Conservation (phyloP, 2,329 filamentous ascomycete species). For the Aspergillus sp. region DNA sequence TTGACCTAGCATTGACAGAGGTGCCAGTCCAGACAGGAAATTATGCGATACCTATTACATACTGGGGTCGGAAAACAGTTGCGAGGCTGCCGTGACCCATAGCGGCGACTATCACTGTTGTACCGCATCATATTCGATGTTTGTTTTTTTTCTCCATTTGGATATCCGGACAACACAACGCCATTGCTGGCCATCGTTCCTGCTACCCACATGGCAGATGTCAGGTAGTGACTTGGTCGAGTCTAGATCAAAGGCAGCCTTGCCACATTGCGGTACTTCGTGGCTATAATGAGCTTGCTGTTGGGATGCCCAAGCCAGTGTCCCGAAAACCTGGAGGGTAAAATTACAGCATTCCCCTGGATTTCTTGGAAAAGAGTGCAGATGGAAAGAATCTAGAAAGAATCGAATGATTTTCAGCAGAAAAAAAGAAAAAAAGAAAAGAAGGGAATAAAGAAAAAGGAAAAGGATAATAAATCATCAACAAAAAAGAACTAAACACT, state of each 20-base stretch:
- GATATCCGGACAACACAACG: not conserved
- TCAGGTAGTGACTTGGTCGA: slow-evolving; percentile 1
- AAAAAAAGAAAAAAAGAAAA: not conserved
- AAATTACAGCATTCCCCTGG: not conserved
- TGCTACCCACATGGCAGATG: slow-evolving; percentile 5
- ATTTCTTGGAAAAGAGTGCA: not conserved
- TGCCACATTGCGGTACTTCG: slow-evolving; percentile 6
- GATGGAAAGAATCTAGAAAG: not conserved
- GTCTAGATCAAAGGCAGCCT: slow-evolving; percentile 3
- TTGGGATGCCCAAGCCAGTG: not conserved
- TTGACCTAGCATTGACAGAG: not conserved
- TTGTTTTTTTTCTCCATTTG: not conserved
- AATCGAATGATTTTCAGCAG: not conserved
- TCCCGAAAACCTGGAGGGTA: not conserved
- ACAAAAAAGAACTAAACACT: not conserved
- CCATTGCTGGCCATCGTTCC: slow-evolving; percentile 4
- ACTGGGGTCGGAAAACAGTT: slow-evolving; percentile 8
- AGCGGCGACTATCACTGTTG: not conserved
- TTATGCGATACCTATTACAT: not conserved
- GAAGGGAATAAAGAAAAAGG: not conserved
- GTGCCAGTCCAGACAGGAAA: not conserved
- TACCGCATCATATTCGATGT: not conserved
- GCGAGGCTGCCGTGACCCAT: slow-evolving; percentile 1
- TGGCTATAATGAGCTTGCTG: slow-evolving; percentile 1
- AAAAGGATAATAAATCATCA: not conserved